Percentiles rank a stretch among this genome's conserved stretches.
Evolutionary conservation across 176 grass and related monocot genomes (phyloP).

Genomic region (Otatea glauca): DNA sequence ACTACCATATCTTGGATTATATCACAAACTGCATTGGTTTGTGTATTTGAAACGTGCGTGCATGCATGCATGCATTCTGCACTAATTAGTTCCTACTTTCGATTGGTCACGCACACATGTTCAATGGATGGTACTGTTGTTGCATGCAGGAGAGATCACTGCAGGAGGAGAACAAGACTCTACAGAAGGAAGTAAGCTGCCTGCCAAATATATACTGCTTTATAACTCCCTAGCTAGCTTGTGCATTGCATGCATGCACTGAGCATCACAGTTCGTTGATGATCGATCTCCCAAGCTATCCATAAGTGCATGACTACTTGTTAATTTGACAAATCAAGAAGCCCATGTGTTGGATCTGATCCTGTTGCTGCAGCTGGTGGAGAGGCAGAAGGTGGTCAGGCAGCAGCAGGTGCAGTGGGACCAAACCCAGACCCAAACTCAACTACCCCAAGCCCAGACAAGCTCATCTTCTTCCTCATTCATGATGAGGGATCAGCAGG

Average conservation of each 20-base stretch:
- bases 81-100: not conserved
- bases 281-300: not conserved
- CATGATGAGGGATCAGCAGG: constrained; percentile 52
- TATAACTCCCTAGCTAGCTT: not conserved
- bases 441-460: constrained; percentile 41
- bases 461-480: constrained; percentile 55
- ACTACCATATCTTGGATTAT: not conserved
- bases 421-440: constrained; percentile 40
- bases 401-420: constrained; percentile 51
- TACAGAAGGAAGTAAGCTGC: constrained; percentile 73
- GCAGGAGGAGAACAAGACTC: constrained; percentile 73
- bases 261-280: not conserved
- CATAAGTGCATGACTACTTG: not conserved
- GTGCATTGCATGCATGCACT: not conserved
- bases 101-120: not conserved
- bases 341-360: not conserved
- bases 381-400: constrained; percentile 52
- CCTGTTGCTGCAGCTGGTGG: constrained; percentile 56
- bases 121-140: constrained; percentile 12
- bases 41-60: not conserved
- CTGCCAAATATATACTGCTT: not conserved
- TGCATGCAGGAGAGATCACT: constrained; percentile 68
- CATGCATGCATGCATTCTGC: constrained; percentile 6
- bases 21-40: not conserved
- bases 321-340: not conserved